Evolutionary conservation across 2,329 filamentous ascomycete species (phyloP).

Genomic region (Alternaria infectoria): DNA sequence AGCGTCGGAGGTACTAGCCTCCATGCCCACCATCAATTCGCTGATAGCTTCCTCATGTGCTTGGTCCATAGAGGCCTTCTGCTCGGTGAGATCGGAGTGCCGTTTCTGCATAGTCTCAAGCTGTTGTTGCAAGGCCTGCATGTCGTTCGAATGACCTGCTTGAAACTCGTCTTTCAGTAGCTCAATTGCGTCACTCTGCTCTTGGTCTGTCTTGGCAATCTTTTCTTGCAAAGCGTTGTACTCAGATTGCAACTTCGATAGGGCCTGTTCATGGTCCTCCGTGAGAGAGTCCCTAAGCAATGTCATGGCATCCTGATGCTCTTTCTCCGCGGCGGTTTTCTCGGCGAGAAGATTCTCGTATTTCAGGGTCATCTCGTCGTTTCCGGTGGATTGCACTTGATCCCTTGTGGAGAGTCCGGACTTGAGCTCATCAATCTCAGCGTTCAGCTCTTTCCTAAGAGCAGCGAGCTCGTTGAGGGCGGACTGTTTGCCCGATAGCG

Average conservation of each 20-base stretch:
- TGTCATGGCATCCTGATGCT: constrained; percentile 36
- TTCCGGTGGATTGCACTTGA: constrained; percentile 19
- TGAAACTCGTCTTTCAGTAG: constrained; percentile 38
- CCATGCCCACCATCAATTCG: constrained; percentile 44
- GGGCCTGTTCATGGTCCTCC: constrained; percentile 32
- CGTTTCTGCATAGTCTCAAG: constrained; percentile 36
- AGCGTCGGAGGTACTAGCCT: constrained; percentile 40
- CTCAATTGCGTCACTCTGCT: constrained; percentile 41
- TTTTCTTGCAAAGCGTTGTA: constrained; percentile 30
- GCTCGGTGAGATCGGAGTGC: constrained; percentile 35
- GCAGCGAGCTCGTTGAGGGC: constrained; percentile 32
- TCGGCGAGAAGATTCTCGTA: constrained; percentile 37
- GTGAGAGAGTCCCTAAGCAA: constrained; percentile 35
- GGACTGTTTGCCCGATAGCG: constrained; percentile 29
- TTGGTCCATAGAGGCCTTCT: constrained; percentile 36
- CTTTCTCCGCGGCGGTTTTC: constrained; percentile 33
- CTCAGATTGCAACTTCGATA: constrained; percentile 34
- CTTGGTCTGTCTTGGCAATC: constrained; percentile 33
- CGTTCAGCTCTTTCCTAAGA: constrained; percentile 30
- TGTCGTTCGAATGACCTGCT: constrained; percentile 36
- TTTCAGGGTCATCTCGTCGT: constrained; percentile 30
- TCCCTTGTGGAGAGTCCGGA: constrained; percentile 26
- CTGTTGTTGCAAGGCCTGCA: constrained; percentile 30
- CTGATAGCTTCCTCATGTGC: constrained; percentile 46
- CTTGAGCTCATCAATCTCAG: constrained; percentile 28